Percentiles rank a stretch among this genome's conserved stretches.
phyloP scores from a whole-genome alignment of 2,329 filamentous ascomycete species.

The Furcasterigmium furcatum region DNA sequence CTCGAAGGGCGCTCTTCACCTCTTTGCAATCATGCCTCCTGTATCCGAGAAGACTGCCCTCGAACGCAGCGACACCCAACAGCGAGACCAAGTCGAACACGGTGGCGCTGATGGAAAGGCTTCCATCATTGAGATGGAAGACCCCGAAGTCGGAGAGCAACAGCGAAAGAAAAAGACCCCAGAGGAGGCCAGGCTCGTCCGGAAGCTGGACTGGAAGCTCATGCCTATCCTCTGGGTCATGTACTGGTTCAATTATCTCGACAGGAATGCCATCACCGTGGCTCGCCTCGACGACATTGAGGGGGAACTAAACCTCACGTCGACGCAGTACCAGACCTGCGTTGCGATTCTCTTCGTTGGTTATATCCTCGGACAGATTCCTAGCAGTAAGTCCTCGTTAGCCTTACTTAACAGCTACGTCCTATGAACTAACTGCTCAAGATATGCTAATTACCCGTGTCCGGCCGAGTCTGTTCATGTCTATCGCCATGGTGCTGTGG shows the following conservation, averaged over 20 bases:
- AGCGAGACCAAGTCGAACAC: too few species aligned
- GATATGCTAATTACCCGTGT: slow-evolving; percentile 8
- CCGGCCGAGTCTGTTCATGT: slow-evolving; percentile 5
- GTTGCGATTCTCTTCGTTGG: too few species aligned
- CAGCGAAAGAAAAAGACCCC: slow-evolving; percentile 24
- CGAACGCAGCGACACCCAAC: too few species aligned
- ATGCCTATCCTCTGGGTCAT: slow-evolving; percentile 30
- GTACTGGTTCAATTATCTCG: slow-evolving; percentile 18
- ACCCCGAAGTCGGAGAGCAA: neutral
- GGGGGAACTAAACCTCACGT: neutral
- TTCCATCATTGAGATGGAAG: neutral
- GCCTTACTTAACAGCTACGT: slow-evolving; percentile 8
- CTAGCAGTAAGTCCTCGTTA: slow-evolving; percentile 24
- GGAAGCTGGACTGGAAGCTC: slow-evolving; percentile 26
- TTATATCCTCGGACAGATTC: neutral
- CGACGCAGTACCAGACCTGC: neutral
- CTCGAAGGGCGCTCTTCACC: too few species aligned
- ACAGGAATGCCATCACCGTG: slow-evolving; percentile 15
- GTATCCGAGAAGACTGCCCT: too few species aligned
- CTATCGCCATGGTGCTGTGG: slow-evolving; percentile 8
- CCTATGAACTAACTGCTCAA: neutral
- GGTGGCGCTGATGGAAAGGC: too few species aligned
- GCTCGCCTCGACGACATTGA: neutral
- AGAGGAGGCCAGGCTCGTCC: slow-evolving; percentile 31
- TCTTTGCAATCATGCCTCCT: too few species aligned